Percentiles rank a stretch among this genome's conserved stretches.
phyloP scores from a whole-genome alignment of 345 rosid genomes.

The Dipteronia sinensis region DNA sequence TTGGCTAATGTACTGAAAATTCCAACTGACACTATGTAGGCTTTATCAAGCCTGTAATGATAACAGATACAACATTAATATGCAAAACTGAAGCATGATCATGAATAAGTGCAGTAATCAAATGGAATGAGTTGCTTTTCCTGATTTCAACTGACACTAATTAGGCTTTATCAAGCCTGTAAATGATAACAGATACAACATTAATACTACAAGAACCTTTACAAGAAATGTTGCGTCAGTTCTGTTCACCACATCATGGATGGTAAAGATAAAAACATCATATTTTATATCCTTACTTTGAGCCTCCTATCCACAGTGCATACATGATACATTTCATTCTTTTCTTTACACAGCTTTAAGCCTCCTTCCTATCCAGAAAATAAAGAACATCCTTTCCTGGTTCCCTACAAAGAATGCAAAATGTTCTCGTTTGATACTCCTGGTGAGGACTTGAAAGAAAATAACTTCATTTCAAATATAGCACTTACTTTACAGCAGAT shows the following conservation, averaged over 20 bases:
- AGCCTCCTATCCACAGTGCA: constrained; percentile 17
- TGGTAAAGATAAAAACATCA: constrained; percentile 15
- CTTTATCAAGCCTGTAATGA: too few relatives aligned
- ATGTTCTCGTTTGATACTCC: neutral
- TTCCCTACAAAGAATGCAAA: constrained; percentile 5
- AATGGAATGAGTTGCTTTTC: neutral
- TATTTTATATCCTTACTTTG: constrained; percentile 5
- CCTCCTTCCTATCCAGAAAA: neutral
- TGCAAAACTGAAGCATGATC: too few relatives aligned
- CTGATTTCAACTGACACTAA: neutral
- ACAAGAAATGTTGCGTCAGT: constrained; percentile 21
- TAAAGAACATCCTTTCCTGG: constrained; percentile 5
- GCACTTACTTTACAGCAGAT: constrained; percentile 16
- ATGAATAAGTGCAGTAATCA: neutral
- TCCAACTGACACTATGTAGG: too few relatives aligned
- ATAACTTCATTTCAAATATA: neutral
- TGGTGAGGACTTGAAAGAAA: neutral
- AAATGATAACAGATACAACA: constrained; percentile 13
- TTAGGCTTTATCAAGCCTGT: neutral
- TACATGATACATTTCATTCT: constrained; percentile 24
- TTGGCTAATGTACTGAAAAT: too few relatives aligned
- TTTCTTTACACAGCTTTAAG: constrained; percentile 27
- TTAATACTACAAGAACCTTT: constrained; percentile 31
- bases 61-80: too few relatives aligned
- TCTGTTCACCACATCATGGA: neutral